Conservation (phyloP, 805 yeast species). For the Yamadazyma scolyti region DNA sequence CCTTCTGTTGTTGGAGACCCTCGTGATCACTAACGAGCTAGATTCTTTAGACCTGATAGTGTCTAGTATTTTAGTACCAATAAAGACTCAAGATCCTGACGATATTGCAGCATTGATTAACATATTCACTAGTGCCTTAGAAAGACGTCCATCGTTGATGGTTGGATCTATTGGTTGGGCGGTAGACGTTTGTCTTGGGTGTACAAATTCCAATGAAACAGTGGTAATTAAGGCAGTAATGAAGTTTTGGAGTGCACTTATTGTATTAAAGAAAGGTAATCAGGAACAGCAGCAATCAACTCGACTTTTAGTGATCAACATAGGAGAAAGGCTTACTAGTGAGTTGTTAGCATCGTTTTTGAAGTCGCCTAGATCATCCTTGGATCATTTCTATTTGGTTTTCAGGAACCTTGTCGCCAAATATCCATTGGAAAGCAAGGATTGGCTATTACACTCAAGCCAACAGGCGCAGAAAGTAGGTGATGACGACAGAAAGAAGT, state of each 20-base stretch:
- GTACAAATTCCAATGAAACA: constrained; percentile 48
- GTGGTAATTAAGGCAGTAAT: constrained; percentile 51
- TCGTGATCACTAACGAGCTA: constrained; percentile 36
- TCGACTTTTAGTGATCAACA: constrained; percentile 10
- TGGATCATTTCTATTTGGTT: constrained; percentile 54
- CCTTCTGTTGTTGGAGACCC: constrained; percentile 42
- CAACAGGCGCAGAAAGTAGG: constrained; percentile 14
- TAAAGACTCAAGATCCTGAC: constrained; percentile 56
- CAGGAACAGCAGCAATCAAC: constrained; percentile 36
- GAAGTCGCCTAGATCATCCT: constrained; percentile 51
- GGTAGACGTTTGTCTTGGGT: too few relatives aligned
- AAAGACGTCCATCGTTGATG: constrained; percentile 43
- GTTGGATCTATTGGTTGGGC: constrained; percentile 39
- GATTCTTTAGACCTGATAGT: constrained; percentile 26
- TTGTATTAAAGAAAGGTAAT: constrained; percentile 45
- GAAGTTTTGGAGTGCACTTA: constrained; percentile 52
- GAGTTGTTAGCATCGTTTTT: constrained; percentile 26
- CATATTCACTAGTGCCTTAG: constrained; percentile 48
- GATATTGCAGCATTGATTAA: constrained; percentile 48
- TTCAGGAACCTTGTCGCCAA: constrained; percentile 46
- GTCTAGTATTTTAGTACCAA: constrained; percentile 31
- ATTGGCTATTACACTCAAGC: constrained; percentile 33
- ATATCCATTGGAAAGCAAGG: constrained; percentile 44
- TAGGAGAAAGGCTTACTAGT: constrained; percentile 7
- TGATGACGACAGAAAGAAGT: constrained; percentile 31